These are phyloP conservation scores for Malus hybrid DNA, from an alignment of 331 rosid genomes.

Conservation along the genomic window DNA sequence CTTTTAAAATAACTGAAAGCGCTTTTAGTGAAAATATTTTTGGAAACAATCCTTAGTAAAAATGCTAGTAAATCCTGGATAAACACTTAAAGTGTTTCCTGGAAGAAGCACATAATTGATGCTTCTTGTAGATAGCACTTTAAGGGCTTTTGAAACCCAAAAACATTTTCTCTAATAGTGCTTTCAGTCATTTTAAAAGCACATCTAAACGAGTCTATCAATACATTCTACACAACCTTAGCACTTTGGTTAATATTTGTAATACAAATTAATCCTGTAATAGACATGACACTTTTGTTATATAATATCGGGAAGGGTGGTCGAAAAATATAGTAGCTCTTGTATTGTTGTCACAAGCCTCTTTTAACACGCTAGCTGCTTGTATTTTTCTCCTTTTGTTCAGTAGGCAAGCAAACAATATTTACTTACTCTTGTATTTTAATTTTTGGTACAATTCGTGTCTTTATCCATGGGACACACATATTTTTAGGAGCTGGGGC, in stretches of 20 bases:
- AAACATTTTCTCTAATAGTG: too few species aligned
- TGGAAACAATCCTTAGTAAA: too few species aligned
- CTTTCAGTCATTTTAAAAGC: too few species aligned
- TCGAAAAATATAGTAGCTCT: not conserved
- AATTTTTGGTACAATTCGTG: not conserved
- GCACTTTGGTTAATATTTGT: not conserved
- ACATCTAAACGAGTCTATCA: not conserved
- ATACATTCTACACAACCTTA: not conserved
- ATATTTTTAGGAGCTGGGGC: not conserved
- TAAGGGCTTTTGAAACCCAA: too few species aligned
- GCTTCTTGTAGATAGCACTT: too few species aligned
- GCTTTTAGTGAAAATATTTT: too few species aligned
- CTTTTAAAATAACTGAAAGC: too few species aligned
- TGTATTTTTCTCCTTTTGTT: not conserved
- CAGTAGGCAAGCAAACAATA: not conserved
- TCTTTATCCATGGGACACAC: conserved; percentile 6
- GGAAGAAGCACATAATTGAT: too few species aligned
- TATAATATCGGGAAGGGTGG: not conserved
- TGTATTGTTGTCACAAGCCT: not conserved
- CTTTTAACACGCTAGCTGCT: not conserved
- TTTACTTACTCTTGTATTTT: not conserved
- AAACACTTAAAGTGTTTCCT: too few species aligned
- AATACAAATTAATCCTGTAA: not conserved
- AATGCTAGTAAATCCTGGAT: too few species aligned
- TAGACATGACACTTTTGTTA: not conserved